Evolutionary conservation across 1,284 basidiomycete species (phyloP), one percentile per base, ranked within the genome.

Genomic region (Trichosporon inkin): DNA sequence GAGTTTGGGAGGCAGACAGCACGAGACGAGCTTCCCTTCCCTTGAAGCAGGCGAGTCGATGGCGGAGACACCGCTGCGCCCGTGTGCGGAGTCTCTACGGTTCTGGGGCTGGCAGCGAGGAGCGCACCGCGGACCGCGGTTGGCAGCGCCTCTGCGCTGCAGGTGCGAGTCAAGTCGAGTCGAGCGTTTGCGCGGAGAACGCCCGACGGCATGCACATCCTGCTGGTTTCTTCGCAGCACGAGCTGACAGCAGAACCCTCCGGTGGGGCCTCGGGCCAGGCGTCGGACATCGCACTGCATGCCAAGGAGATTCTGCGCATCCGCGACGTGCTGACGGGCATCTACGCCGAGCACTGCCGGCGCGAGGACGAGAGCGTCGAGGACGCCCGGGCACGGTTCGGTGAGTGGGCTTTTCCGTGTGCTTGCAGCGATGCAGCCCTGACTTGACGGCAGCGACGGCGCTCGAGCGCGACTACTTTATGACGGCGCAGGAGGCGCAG

Each of bases 221-320:
- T n/a, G n/a, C n/a, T n/a, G n/a, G n/a, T n/a, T n/a, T n/a, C n/a
- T n/a, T n/a, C n/a, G n/a, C n/a, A n/a, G n/a, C n/a, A n/a, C n/a
- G n/a, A 49, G 34, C 51, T 53, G 51, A 53, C 34, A 19, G 16
- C 63, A 95, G 92, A 96, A 79, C 93, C 92, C 0, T 94, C 91
- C 19, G 92, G 93, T 53, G 93, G 92, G 36, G 92, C 92, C 35
- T 88, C 88, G 35, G 92, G 92, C 3, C 92, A 93, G 78, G 92
- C 93, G 22, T 88, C 88, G 44, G 92, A 96, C 79, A 93, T 96
- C 65, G 90, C 90, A 14, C 92, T 96, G 62, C 90, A 93, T 69
- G 92, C 92, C 1, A 89, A 88, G 74, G 92, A 96, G 79, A 96
- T 96, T 68, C 82, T 96, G 36, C 86, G 92, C 37, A 86, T 94